These are phyloP conservation scores for Talaromyces sp. DNA, from an alignment of 2,329 filamentous ascomycete genomes.

Conservation along the genomic window DNA sequence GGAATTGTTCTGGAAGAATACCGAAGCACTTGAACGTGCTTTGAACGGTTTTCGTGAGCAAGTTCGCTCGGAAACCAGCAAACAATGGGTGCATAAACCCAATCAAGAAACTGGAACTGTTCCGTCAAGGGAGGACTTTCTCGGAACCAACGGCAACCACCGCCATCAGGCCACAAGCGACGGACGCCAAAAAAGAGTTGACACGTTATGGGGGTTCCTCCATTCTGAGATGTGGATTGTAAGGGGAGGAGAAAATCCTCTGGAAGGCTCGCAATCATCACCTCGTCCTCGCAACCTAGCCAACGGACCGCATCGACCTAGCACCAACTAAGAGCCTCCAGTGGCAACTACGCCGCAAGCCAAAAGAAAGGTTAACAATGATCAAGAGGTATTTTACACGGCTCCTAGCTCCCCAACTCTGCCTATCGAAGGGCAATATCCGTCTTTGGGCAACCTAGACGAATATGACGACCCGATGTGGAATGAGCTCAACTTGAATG, in stretches of 20 bases:
- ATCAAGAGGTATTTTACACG: slow-evolving; percentile 25
- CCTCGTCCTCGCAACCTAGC: slow-evolving; percentile 14
- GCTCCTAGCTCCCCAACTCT: slow-evolving; percentile 21
- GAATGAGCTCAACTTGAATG: slow-evolving; percentile 14
- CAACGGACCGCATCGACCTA: slow-evolving; percentile 13
- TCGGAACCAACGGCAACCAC: slow-evolving; percentile 16
- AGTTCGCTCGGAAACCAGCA: slow-evolving; percentile 2
- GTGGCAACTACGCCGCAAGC: neutral
- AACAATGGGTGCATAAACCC: slow-evolving; percentile 23
- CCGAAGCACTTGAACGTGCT: slow-evolving; percentile 6
- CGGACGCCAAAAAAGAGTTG: slow-evolving; percentile 25
- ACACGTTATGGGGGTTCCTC: slow-evolving; percentile 26
- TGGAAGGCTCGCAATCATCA: slow-evolving; percentile 3
- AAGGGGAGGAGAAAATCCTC: slow-evolving; percentile 19
- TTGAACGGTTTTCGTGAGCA: slow-evolving; percentile 8
- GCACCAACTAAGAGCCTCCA: slow-evolving; percentile 12
- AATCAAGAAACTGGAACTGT: slow-evolving; percentile 25
- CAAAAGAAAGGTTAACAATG: slow-evolving; percentile 18
- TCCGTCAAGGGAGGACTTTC: slow-evolving; percentile 18
- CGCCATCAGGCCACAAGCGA: slow-evolving; percentile 13
- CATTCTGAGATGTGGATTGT: slow-evolving; percentile 31
- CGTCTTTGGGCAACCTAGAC: slow-evolving; percentile 15
- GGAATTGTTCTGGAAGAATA: slow-evolving; percentile 8
- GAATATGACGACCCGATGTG: slow-evolving; percentile 19
- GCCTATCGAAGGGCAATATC: slow-evolving; percentile 12